phyloP scores from a whole-genome alignment of 2,329 filamentous ascomycete species.

The Pezizomycotina sp. region DNA sequence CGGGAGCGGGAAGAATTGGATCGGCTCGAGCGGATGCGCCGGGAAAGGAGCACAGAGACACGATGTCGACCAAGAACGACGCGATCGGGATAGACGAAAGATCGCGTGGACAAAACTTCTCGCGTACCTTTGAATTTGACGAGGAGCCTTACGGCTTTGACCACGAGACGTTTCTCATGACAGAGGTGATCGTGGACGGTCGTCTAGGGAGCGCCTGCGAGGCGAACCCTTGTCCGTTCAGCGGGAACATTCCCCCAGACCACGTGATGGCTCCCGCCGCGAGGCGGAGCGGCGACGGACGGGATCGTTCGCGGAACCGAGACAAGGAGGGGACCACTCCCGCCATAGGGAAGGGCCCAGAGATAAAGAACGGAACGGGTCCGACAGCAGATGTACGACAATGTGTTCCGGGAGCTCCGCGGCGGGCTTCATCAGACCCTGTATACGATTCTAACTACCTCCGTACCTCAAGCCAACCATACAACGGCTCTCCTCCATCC shows the following conservation, averaged over 20 bases:
- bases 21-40: too few species aligned
- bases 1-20: too few species aligned
- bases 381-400: constrained; percentile 8
- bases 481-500: constrained; percentile 14
- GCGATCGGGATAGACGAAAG: too few species aligned
- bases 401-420: constrained; percentile 1
- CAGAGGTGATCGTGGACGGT: constrained; percentile 15
- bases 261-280: too few species aligned
- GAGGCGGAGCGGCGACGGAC: too few species aligned
- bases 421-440: constrained; percentile 12
- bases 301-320: constrained; percentile 13
- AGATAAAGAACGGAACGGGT: constrained; percentile 14
- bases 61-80: too few species aligned
- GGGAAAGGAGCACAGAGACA: too few species aligned
- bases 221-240: constrained; percentile 9
- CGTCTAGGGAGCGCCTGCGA: constrained; percentile 15
- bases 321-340: too few species aligned
- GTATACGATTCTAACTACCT: constrained; percentile 11
- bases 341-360: constrained; percentile 10
- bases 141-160: too few species aligned
- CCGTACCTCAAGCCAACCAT: constrained; percentile 5
- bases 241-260: constrained; percentile 7
- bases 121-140: too few species aligned
- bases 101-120: too few species aligned
- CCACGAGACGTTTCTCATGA: too few species aligned